These are phyloP conservation scores for Salix purpurea DNA, from an alignment of 345 rosid species.

Conservation along the genomic window DNA sequence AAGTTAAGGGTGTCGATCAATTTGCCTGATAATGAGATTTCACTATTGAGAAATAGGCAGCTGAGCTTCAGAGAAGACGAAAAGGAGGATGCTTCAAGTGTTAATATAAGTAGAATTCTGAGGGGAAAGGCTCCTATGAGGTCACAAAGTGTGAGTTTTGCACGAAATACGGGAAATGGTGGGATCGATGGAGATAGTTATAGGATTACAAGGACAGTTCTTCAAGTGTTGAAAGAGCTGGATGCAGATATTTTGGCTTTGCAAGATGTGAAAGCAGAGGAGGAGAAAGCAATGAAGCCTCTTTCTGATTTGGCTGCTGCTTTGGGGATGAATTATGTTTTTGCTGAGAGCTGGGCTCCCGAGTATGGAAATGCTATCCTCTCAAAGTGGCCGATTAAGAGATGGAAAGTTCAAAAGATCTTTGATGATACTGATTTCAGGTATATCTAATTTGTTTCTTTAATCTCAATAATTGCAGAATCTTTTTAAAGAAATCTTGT, in stretches of 20 bases:
- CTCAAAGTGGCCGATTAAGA: constrained; percentile 84
- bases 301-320: constrained; percentile 85
- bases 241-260: constrained; percentile 84
- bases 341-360: constrained; percentile 99
- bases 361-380: constrained; percentile 92
- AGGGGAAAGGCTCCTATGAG: constrained; percentile 43
- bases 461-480: not conserved
- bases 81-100: constrained; percentile 27
- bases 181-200: constrained; percentile 9
- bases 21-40: constrained; percentile 92
- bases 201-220: constrained; percentile 49
- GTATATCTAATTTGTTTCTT: constrained; percentile 16
- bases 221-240: constrained; percentile 72
- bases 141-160: constrained; percentile 33
- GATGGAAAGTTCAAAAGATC: constrained; percentile 64
- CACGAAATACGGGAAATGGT: constrained; percentile 14
- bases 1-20: constrained; percentile 85
- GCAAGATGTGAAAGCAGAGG: constrained; percentile 96
- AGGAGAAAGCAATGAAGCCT: constrained; percentile 84
- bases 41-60: constrained; percentile 52
- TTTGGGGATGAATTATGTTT: constrained; percentile 78
- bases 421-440: constrained; percentile 91
- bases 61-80: constrained; percentile 51
- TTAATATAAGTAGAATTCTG: constrained; percentile 5
- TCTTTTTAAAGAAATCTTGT: not conserved